Conservation (phyloP, 2,329 filamentous ascomycete genomes). For the Fusarium equiseti region DNA sequence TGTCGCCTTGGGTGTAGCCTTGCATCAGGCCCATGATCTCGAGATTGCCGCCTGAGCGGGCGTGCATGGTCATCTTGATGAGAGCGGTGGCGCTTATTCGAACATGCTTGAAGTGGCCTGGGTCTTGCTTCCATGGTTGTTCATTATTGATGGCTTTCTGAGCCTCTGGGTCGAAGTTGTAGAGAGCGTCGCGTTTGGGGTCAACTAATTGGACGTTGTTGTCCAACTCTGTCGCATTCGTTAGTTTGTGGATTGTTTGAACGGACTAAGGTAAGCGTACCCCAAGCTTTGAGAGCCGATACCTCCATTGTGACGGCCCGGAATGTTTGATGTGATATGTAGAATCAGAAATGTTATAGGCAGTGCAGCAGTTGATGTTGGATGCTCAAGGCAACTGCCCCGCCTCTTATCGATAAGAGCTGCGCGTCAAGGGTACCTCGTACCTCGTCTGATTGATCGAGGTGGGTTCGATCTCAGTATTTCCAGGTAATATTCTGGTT, state of each 20-base stretch:
- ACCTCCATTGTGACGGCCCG: slow-evolving; percentile 47
- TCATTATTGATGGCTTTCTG: slow-evolving; percentile 74
- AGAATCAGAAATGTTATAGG: slow-evolving; percentile 13
- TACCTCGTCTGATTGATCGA: background rate
- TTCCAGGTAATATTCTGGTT: background rate
- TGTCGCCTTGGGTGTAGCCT: slow-evolving; percentile 86
- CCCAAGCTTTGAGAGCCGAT: slow-evolving; percentile 51
- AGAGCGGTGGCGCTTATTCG: slow-evolving; percentile 94
- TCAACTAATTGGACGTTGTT: slow-evolving; percentile 88
- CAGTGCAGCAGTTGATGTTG: slow-evolving; percentile 37
- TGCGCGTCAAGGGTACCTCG: background rate
- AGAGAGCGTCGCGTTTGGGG: slow-evolving; percentile 88
- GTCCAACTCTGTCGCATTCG: slow-evolving; percentile 76
- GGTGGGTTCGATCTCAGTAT: background rate
- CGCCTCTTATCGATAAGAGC: slow-evolving; percentile 49
- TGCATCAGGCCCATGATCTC: slow-evolving; percentile 99
- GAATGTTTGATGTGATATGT: slow-evolving; percentile 22
- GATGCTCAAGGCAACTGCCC: slow-evolving; percentile 42
- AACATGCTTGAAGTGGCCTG: slow-evolving; percentile 91
- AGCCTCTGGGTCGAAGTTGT: slow-evolving; percentile 78
- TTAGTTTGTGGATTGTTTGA: slow-evolving; percentile 15
- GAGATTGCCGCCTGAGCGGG: slow-evolving; percentile 89
- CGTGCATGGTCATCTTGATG: slow-evolving; percentile 99
- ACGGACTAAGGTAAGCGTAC: slow-evolving; percentile 6
- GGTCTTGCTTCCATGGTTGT: slow-evolving; percentile 82